Percentiles rank a stretch among this genome's conserved stretches.
Evolutionary conservation across 164 flowering plant genomes (phyloP).

Genomic region (Dillenia suffruticosa): DNA sequence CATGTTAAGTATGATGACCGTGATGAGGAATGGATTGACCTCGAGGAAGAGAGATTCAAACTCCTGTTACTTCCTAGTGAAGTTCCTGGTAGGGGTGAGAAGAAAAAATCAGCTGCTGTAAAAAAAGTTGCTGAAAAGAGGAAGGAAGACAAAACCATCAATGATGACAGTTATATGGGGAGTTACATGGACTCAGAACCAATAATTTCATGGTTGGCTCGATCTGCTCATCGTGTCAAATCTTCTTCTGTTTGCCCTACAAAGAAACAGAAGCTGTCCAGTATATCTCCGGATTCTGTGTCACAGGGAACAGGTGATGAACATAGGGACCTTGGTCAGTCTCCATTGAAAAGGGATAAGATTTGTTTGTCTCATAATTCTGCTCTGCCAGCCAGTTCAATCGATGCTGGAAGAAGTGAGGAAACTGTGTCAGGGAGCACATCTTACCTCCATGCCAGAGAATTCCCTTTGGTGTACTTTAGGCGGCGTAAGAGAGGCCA

Average conservation of each 20-base stretch:
- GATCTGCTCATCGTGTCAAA: slow-evolving; percentile 49
- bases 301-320: slow-evolving; percentile 20
- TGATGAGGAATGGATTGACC: slow-evolving; percentile 93
- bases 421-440: slow-evolving; percentile 18
- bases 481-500: slow-evolving; percentile 47
- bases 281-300: slow-evolving; percentile 4
- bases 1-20: slow-evolving; percentile 94
- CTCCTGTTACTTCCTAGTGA: slow-evolving; percentile 79
- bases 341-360: slow-evolving; percentile 13
- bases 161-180: slow-evolving; percentile 37
- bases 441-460: slow-evolving; percentile 20
- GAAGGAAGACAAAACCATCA: slow-evolving; percentile 13
- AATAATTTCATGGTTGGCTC: slow-evolving; percentile 82
- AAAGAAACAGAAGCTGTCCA: slow-evolving; percentile 40
- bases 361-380: slow-evolving; percentile 13
- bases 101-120: slow-evolving; percentile 18
- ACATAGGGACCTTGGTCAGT: slow-evolving; percentile 12
- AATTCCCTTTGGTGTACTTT: slow-evolving; percentile 58
- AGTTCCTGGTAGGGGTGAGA: slow-evolving; percentile 46
- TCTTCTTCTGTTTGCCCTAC: slow-evolving; percentile 33
- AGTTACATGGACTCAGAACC: slow-evolving; percentile 76
- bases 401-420: slow-evolving; percentile 17
- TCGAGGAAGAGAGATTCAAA: slow-evolving; percentile 76
- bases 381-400: slow-evolving; percentile 13
- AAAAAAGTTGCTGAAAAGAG: slow-evolving; percentile 22